Base-by-base conservation (phyloP, 805 yeast species). In the Kazachstania bromeliacearum region DNA sequence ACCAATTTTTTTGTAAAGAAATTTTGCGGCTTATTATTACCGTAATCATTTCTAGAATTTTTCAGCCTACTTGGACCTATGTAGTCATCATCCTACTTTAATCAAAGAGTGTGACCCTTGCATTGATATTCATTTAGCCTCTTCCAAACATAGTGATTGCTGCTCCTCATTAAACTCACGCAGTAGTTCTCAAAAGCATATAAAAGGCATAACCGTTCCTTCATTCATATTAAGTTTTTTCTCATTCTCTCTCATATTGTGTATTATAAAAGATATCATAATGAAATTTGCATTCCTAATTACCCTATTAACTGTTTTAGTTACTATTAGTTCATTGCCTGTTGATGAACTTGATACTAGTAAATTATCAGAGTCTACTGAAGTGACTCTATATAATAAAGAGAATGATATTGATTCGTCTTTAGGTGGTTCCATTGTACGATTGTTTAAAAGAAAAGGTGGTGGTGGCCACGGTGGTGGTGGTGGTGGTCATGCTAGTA, bases 401-500 rank as follows among this genome's bases (percentile, higher is more conserved):
- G 19, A 14, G 8, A 32, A 16, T 8, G 13, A 14, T 16, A 14
- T 13, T 6, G 35, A 22, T 12, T 15, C 15, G 10, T 31, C 34
- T 3, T 6, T 25, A 12, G 34, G 31, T 13, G 31, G 26, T 16
- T 14, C 33, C 4, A 7, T 26, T 7, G 5, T n/a, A 15, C 33
- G 21, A 20, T 18, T 34, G 10, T 24, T 27, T 9, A 28, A 21
- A 21, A 38, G 31, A 22, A 36, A 28, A 25, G 39, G 36, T 20
- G 38, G 39, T 20, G 34, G 30, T 14, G 36, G 32, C 16, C 12
- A 23, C 7, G 20, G 23, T 18, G n/a, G 36, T 16, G 20, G 35
- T 14, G 35, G 36, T 23, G 33, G 36, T 19, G 28, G 29, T 16
- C 25, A 29, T 10, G 10, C 28, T 14, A 9, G 27, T 23, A 34